Base-by-base conservation (phyloP, 768 basidiomycete genomes). In the Pleurotus tuoliensis region DNA sequence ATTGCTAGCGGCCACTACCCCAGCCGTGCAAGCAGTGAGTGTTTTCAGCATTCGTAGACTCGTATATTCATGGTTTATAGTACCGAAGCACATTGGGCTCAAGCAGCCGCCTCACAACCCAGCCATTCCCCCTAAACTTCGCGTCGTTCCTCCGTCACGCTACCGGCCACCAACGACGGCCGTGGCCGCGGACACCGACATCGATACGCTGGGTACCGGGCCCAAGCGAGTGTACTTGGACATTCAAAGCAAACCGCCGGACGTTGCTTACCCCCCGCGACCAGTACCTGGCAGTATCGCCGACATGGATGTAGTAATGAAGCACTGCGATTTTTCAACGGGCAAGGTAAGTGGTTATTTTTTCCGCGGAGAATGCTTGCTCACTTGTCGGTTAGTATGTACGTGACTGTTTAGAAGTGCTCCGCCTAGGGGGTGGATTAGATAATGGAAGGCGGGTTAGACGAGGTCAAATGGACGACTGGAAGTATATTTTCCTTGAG, bases 381-480 rank as follows among this genome's bases (percentile, higher is more conserved):
- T 54, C 53, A 56, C 49, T 38, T 15, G 25, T 20, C 46, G 45
- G 41, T 44, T 61, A 95, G 89, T 94, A 92, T 69, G 95, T 97
- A n/a, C 88, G 95, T 8, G 94, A 97, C 66, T 98, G 95, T 63
- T 73, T 97, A 37, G 94, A 97, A 66, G 87, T 94, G 60, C 79
- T 98, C 11, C 85, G 94, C 4, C 73, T 92, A 34, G 94, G 93
- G 15, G 92, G 84, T 5, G 88, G 90, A 1, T 77, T 96, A 47
- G 93, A 98, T 69, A 86, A 88, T 58, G 86, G 83, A 41, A 79
- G 82, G 20, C 78, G 90, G 22, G 68, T 88, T 41, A 79, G 92
- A 52, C 80, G 93, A 56, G 89, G 88, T 8, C 81, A 83, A 60
- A 75, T 88, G 63, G 80, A 86, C 62, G 79, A 84, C 61, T 92